These are phyloP conservation scores for Saturnispora saitoi DNA, from an alignment of 805 yeast genomes.

Conservation along the genomic window DNA sequence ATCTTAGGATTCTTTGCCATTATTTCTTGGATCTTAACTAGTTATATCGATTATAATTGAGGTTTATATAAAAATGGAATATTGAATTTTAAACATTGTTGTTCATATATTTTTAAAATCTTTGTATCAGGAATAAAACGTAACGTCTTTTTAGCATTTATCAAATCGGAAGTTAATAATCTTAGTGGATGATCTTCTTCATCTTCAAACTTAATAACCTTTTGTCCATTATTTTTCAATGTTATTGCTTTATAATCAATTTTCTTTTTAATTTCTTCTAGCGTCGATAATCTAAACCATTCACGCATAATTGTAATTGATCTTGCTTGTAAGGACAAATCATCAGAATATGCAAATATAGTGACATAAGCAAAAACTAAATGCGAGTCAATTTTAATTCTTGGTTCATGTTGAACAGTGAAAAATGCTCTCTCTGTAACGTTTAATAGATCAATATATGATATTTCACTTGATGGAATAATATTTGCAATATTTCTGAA, in stretches of 20 bases:
- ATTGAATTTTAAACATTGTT: constrained; percentile 15
- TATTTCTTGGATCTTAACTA: constrained; percentile 31
- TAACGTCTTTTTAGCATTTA: constrained; percentile 16
- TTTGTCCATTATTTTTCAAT: constrained; percentile 1
- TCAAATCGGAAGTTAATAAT: constrained; percentile 11
- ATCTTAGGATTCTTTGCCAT: constrained; percentile 45
- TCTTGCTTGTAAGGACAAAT: constrained; percentile 20
- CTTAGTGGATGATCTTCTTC: background rate
- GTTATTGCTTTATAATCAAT: constrained; percentile 6
- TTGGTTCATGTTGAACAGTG: constrained; percentile 16
- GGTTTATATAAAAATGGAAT: constrained; percentile 9
- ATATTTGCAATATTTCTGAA: constrained; percentile 17
- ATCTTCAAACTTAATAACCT: background rate
- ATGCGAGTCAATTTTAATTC: constrained; percentile 15
- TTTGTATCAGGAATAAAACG: constrained; percentile 20
- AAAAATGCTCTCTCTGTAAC: constrained; percentile 18
- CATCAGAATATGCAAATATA: constrained; percentile 22
- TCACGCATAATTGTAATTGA: constrained; percentile 20
- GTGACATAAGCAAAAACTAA: constrained; percentile 21
- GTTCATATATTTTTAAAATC: constrained; percentile 16
- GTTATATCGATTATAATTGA: background rate
- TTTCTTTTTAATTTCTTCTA: constrained; percentile 15
- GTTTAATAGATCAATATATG: constrained; percentile 15
- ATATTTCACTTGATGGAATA: constrained; percentile 1
- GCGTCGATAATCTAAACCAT: constrained; percentile 23